These are phyloP conservation scores for Lagenidium giganteum DNA, from an alignment of 352 stramenopile species.

Conservation along the genomic window DNA sequence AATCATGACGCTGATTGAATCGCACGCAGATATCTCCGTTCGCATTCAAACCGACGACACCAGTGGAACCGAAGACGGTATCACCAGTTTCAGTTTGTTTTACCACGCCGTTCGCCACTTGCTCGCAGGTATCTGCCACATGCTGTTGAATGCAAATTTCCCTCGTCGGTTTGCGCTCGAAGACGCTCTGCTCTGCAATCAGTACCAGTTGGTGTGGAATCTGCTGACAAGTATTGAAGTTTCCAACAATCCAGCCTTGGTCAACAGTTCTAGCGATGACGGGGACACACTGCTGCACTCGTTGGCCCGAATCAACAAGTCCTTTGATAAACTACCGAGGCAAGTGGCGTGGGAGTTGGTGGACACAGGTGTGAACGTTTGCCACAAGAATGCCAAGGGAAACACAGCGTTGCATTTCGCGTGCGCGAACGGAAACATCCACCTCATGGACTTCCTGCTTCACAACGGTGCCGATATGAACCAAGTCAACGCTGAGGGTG, in stretches of 20 bases:
- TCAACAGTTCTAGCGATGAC: conserved; percentile 25
- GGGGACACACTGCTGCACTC: conserved; percentile 42
- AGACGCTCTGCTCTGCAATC: conserved; percentile 37
- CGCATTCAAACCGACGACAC: conserved; percentile 23
- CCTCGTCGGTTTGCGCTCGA: conserved; percentile 49
- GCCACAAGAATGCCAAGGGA: conserved; percentile 18
- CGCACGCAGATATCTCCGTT: conserved; percentile 29
- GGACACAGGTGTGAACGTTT: conserved; percentile 26
- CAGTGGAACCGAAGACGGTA: not conserved
- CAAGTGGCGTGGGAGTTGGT: conserved; percentile 50
- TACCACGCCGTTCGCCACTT: conserved; percentile 49
- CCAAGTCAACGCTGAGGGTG: conserved; percentile 21
- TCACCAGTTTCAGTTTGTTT: conserved; percentile 40
- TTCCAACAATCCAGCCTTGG: conserved; percentile 20
- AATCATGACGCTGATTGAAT: conserved; percentile 54
- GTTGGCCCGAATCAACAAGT: conserved; percentile 31
- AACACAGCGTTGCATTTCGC: conserved; percentile 47
- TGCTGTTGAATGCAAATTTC: conserved; percentile 55
- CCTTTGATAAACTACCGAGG: conserved; percentile 32
- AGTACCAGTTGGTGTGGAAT: conserved; percentile 52
- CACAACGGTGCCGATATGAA: conserved; percentile 34
- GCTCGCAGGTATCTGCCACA: conserved; percentile 53
- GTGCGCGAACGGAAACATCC: conserved; percentile 27
- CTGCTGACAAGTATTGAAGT: conserved; percentile 37
- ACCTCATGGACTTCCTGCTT: conserved; percentile 53